A percentile compares a stretch with the other conserved stretches of the same genome.
Conservation (phyloP, 2,329 filamentous ascomycete species). For the Fusarium begoniae region DNA sequence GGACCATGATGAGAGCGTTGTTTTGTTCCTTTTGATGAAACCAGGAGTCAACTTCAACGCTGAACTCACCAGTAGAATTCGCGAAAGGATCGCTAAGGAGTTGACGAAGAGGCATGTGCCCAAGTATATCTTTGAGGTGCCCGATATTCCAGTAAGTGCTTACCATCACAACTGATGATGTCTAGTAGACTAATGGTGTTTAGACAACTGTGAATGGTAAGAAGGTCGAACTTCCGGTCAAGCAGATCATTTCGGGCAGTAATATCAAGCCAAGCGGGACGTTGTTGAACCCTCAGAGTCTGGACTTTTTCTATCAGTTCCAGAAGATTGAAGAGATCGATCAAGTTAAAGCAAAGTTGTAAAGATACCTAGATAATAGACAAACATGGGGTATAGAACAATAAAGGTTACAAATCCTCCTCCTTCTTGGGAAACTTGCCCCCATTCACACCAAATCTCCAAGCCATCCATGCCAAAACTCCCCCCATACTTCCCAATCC, state of each 20-base stretch:
- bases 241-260: conserved; percentile 82
- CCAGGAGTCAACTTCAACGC: conserved; percentile 65
- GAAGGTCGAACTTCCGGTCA: conserved; percentile 85
- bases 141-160: conserved; percentile 77
- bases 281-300: conserved; percentile 76
- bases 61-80: conserved; percentile 66
- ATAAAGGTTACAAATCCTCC: neutral
- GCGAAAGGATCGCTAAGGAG: conserved; percentile 70
- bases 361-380: conserved; percentile 23
- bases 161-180: too few relatives aligned
- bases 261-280: conserved; percentile 80
- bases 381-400: neutral
- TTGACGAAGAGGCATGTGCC: conserved; percentile 80
- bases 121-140: conserved; percentile 80
- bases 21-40: conserved; percentile 65
- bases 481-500: conserved; percentile 61
- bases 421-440: conserved; percentile 50
- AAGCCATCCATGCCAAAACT: conserved; percentile 58
- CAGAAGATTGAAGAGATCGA: conserved; percentile 49
- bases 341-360: conserved; percentile 45
- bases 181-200: conserved; percentile 18
- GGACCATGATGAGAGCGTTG: conserved; percentile 63
- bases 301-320: conserved; percentile 84
- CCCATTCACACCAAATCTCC: conserved; percentile 59
- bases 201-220: conserved; percentile 85